Evolutionary conservation across 2,329 filamentous ascomycete genomes (phyloP).

Genomic region (Truncatella angustata): DNA sequence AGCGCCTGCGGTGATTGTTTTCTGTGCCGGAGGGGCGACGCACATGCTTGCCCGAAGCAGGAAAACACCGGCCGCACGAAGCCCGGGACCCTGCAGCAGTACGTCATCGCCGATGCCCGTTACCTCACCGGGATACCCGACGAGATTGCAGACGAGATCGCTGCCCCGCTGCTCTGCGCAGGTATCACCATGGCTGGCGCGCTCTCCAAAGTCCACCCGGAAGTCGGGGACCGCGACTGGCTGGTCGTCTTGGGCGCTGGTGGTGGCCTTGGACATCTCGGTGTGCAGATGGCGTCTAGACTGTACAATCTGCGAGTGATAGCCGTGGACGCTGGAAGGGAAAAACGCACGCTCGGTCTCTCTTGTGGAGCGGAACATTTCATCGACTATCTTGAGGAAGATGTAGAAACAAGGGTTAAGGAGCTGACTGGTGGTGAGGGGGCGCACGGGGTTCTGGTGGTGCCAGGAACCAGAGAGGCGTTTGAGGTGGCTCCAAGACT

Average conservation of each 20-base stretch:
- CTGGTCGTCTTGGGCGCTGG: background rate
- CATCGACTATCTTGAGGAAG: background rate
- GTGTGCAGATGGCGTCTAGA: background rate
- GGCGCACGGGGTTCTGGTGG: background rate
- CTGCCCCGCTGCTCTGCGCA: background rate
- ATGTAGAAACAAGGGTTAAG: background rate
- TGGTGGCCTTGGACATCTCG: conserved; percentile 1
- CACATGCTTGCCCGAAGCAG: background rate
- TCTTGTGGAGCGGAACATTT: background rate
- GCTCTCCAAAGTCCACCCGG: background rate
- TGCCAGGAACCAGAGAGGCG: background rate
- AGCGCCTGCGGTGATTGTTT: background rate
- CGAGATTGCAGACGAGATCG: background rate
- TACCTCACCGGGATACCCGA: background rate
- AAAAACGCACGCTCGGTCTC: background rate
- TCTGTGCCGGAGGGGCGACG: background rate
- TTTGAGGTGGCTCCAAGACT: background rate
- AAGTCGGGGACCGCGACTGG: background rate
- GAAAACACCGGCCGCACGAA: background rate
- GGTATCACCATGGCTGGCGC: conserved; percentile 1
- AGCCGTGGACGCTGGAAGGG: background rate
- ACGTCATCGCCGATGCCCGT: background rate
- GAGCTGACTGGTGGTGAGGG: background rate
- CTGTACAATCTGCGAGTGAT: background rate
- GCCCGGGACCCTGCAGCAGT: conserved; percentile 1